Evolutionary conservation across 2,329 filamentous ascomycete genomes (phyloP).

Genomic region (Trichothecium sympodiale): DNA sequence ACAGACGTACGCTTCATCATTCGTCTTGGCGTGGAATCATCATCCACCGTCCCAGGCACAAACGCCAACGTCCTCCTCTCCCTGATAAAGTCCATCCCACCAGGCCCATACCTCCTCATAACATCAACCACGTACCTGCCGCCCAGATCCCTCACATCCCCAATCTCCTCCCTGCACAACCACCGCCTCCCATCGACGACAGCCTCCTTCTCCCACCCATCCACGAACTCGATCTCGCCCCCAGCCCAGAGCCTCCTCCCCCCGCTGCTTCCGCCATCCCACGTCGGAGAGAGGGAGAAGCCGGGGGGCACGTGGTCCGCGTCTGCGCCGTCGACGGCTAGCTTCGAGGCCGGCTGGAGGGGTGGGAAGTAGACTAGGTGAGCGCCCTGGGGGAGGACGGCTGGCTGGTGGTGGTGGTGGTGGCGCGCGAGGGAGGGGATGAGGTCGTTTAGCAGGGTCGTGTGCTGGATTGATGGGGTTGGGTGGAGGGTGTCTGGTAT

Average conservation of each 20-base stretch:
- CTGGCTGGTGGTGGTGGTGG: conserved; percentile 6
- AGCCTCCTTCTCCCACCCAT: conserved; percentile 17
- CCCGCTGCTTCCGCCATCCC: neutral
- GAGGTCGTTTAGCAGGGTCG: conserved; percentile 47
- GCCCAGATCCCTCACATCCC: conserved; percentile 23
- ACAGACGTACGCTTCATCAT: conserved; percentile 16
- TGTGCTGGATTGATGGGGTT: conserved; percentile 54
- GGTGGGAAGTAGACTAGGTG: conserved; percentile 85
- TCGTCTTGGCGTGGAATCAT: conserved; percentile 7
- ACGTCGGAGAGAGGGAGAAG: conserved; percentile 33
- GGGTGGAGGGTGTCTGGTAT: conserved; percentile 39
- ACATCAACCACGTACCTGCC: conserved; percentile 42
- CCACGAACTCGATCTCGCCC: conserved; percentile 52
- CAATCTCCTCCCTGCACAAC: conserved; percentile 35
- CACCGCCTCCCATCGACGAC: conserved; percentile 25
- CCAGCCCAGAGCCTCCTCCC: conserved; percentile 81
- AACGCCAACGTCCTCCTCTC: conserved; percentile 44
- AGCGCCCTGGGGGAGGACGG: conserved; percentile 52
- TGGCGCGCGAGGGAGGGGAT: conserved; percentile 18
- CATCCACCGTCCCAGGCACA: conserved; percentile 24
- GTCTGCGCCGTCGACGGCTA: conserved; percentile 80
- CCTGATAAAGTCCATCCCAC: conserved; percentile 20
- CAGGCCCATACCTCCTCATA: conserved; percentile 29
- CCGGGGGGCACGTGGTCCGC: conserved; percentile 57
- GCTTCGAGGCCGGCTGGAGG: conserved; percentile 44